A percentile compares a stretch with the other conserved stretches of the same genome.
Conservation (phyloP, 257 asterid genomes). For the Forsythia suspensa region DNA sequence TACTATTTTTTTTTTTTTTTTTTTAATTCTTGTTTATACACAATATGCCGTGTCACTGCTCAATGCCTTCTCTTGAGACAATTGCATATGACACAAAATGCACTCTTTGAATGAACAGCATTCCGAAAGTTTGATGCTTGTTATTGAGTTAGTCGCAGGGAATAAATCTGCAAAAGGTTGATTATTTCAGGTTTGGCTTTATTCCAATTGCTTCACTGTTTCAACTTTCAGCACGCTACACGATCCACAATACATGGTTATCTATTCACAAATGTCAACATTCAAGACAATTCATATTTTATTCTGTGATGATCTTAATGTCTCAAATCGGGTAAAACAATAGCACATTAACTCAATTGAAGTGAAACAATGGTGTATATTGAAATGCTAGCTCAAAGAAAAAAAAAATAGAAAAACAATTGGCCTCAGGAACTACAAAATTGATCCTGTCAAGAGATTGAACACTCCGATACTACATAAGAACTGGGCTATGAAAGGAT, state of each 20-base stretch:
- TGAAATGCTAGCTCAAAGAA: conserved; percentile 23
- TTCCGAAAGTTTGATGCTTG: no score
- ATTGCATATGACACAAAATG: no score
- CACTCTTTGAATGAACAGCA: no score
- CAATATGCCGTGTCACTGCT: no score
- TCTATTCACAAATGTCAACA: neutral
- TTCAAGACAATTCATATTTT: neutral
- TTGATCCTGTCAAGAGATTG: conserved; percentile 4
- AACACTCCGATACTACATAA: conserved; percentile 9
- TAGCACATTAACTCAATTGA: neutral
- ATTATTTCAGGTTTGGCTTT: neutral
- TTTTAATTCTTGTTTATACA: no score
- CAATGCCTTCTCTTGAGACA: no score
- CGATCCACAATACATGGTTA: neutral
- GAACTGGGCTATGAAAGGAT: conserved; percentile 59
- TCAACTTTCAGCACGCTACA: neutral
- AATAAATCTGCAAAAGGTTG: no score
- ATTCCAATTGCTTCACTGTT: neutral
- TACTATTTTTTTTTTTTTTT: no score
- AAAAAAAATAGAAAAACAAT: neutral
- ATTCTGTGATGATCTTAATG: neutral
- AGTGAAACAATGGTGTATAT: conserved; percentile 9
- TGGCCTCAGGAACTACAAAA: conserved; percentile 44
- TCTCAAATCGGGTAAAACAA: neutral
- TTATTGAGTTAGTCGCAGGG: no score